phyloP scores from a whole-genome alignment of 2,329 filamentous ascomycete genomes.

The Claviceps africana region DNA sequence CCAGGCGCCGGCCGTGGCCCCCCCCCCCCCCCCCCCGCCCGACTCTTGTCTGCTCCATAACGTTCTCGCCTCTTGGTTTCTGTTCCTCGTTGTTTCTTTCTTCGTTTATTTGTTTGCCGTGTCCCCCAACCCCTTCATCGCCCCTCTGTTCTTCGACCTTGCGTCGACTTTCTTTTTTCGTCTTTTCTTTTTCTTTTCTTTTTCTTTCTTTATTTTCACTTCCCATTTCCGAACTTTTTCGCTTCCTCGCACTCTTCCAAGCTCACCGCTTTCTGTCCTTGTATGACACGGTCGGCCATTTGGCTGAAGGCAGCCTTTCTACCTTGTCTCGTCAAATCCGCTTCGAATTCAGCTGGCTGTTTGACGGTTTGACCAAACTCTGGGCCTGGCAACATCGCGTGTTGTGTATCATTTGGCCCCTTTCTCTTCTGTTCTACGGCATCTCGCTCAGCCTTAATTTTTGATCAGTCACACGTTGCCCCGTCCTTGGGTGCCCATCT shows the following conservation, averaged over 20 bases:
- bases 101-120: constrained; percentile 10
- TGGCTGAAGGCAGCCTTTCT: constrained; percentile 1
- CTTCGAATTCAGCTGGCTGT: constrained; percentile 11
- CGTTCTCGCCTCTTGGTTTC: constrained; percentile 8
- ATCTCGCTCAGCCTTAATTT: constrained; percentile 1
- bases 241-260: constrained; percentile 14
- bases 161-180: constrained; percentile 15
- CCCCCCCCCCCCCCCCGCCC: constrained; percentile 1
- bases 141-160: constrained; percentile 17
- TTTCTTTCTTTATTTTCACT: neutral
- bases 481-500: too few relatives aligned
- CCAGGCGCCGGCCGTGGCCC: constrained; percentile 4
- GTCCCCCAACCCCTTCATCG: constrained; percentile 8
- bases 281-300: constrained; percentile 5
- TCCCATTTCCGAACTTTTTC: constrained; percentile 11
- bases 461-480: neutral
- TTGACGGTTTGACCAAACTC: constrained; percentile 6
- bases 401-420: constrained; percentile 10
- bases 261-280: constrained; percentile 9
- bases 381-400: constrained; percentile 10
- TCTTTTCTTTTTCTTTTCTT: constrained; percentile 16
- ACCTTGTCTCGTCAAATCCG: constrained; percentile 6
- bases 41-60: constrained; percentile 5
- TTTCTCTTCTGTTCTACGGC: constrained; percentile 6
- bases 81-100: constrained; percentile 6